Base-by-base conservation (phyloP, 805 yeast species). In the Hanseniaspora mollemarum region DNA sequence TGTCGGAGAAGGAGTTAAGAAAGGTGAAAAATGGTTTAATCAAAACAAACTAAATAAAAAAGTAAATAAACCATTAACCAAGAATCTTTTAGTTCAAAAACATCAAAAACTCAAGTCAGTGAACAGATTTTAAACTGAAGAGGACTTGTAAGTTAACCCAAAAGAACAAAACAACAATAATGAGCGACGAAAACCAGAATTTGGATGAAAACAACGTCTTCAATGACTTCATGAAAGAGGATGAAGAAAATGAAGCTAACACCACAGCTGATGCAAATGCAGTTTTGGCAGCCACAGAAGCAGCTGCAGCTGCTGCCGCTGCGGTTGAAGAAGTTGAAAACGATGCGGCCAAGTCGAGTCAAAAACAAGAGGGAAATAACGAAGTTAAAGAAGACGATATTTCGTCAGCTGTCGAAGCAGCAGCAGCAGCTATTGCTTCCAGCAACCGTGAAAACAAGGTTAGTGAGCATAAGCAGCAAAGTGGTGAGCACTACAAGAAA, bases 221-320 rank as follows among this genome's bases (percentile, higher is more conserved):
- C 33, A 48, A 39, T n/a, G 43, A 48, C 43, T 48, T 37, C 41
- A 48, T 48, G 40, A 48, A 48, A 15, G 51, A 48, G 16, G 51
- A 48, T 25, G 51, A 40, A 25, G 51, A 48, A 25, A 48, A 40
- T n/a, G 49, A 45, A 28, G 19, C 28, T 8, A 36, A 37, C 24
- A 25, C 10, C 13, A 21, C 24, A 16, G 32, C 28, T 15, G 31
- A n/a, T 1, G 12, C 29, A 5, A 19, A 33, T 18, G 41, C 21
- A 13, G 41, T 25, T 33, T 39, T 39, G 22, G 51, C 16, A 4
- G 29, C 26, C n/a, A 29, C 18, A 16, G 40, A 24, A 32, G 36
- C 32, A 24, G 32, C 31, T 33, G 28, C 19, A 22, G 33, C 38
- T 36, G 49, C 43, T 41, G 28, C 13, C 38, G 38, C 19, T 8